A percentile compares a stretch with the other conserved stretches of the same genome.
phyloP scores from a whole-genome alignment of 1,284 basidiomycete genomes.

The Boletus smithii region DNA sequence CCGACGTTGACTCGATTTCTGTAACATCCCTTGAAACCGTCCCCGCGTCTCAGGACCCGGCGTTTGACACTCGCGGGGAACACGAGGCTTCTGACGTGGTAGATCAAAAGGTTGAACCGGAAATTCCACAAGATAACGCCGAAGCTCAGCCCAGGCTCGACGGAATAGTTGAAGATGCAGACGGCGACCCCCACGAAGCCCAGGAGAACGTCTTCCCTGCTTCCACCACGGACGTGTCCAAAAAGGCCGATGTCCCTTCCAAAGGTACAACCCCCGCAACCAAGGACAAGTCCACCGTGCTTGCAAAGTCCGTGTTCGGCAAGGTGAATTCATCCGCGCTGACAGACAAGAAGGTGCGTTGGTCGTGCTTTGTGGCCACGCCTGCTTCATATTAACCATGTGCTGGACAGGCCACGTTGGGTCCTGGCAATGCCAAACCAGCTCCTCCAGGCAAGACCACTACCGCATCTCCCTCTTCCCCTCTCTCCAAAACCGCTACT shows the following conservation, averaged over 20 bases:
- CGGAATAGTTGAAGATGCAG: constrained; percentile 16
- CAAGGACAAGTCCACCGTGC: constrained; percentile 38
- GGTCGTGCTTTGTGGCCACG: constrained; percentile 21
- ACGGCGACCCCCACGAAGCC: constrained; percentile 10
- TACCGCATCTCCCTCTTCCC: constrained; percentile 33
- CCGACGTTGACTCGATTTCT: constrained; percentile 39
- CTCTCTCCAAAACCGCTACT: constrained; percentile 36
- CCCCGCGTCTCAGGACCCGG: constrained; percentile 23
- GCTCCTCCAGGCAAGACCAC: constrained; percentile 43
- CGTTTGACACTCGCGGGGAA: constrained; percentile 40
- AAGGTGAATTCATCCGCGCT: constrained; percentile 45
- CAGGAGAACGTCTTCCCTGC: constrained; percentile 16
- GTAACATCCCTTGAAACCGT: constrained; percentile 23
- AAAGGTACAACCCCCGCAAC: constrained; percentile 33
- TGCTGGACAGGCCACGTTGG: constrained; percentile 59
- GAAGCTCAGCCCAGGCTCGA: constrained; percentile 18
- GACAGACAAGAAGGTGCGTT: constrained; percentile 62
- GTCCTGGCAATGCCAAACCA: constrained; percentile 53
- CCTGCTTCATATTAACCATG: constrained; percentile 29
- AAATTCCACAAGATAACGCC: constrained; percentile 23
- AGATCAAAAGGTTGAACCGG: constrained; percentile 32
- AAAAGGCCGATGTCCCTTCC: constrained; percentile 25
- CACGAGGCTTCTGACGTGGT: constrained; percentile 49
- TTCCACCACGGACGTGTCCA: constrained; percentile 21
- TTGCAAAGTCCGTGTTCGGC: constrained; percentile 20